Percentiles rank a stretch among this genome's conserved stretches.
Evolutionary conservation across 1,284 basidiomycete species (phyloP).

Genomic region (Earliella scabrosa): DNA sequence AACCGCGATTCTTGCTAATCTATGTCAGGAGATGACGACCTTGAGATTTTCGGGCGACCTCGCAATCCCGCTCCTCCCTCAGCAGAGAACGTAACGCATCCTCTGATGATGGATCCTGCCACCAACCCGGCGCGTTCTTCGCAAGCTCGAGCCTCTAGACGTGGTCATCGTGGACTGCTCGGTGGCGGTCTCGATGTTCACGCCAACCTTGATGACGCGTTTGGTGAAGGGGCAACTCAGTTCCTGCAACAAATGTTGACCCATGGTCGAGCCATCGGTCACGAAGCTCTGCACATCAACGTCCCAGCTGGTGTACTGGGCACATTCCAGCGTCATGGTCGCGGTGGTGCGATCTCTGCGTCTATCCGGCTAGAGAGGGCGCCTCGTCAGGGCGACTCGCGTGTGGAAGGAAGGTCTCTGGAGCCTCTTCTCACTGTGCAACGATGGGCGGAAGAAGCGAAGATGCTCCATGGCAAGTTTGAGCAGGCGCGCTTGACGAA

Average conservation of each 20-base stretch:
- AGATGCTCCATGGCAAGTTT: constrained; percentile 79
- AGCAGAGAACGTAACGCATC: constrained; percentile 78
- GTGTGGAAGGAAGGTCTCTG: constrained; percentile 60
- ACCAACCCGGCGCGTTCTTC: constrained; percentile 48
- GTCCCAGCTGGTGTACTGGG: constrained; percentile 66
- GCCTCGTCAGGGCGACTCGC: constrained; percentile 50
- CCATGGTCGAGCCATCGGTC: constrained; percentile 55
- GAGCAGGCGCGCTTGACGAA: constrained; percentile 70
- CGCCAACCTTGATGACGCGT: constrained; percentile 79
- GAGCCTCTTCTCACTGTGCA: constrained; percentile 85
- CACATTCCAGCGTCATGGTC: constrained; percentile 54
- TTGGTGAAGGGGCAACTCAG: constrained; percentile 83
- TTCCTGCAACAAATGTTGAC: constrained; percentile 82
- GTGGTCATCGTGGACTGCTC: constrained; percentile 55
- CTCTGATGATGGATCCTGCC: constrained; percentile 74
- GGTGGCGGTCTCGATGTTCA: constrained; percentile 61
- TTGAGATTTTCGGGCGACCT: constrained; percentile 66
- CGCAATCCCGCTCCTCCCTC: constrained; percentile 52
- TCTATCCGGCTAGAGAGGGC: constrained; percentile 66
- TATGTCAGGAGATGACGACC: constrained; percentile 49
- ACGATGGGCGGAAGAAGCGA: constrained; percentile 91
- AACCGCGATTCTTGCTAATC: too few relatives aligned
- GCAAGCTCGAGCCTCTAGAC: constrained; percentile 56
- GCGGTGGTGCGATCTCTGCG: constrained; percentile 50
- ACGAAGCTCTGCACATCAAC: constrained; percentile 71